Evolutionary conservation across 2,329 filamentous ascomycete species (phyloP), one percentile per base, ranked within the genome.

Genomic region (Sporothrix mexicana): DNA sequence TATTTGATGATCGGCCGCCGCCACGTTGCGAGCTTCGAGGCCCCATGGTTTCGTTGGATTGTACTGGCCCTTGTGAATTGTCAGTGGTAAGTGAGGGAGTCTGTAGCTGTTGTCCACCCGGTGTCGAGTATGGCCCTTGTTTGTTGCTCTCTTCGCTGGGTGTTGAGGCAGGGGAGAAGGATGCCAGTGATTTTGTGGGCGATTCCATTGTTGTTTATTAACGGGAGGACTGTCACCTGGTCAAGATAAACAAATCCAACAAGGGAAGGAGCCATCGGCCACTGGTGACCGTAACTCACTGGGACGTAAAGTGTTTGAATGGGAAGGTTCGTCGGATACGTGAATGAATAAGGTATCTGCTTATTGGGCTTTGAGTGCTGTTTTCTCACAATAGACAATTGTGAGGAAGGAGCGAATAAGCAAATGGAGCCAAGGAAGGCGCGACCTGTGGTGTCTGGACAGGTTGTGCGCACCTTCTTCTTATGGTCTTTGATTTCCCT

Each of bases 1-100:
- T 77, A 17, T 20, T 59, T 2, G 72, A 45, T 2, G 64, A 17
- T 7, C 68, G 17, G n/a, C 73, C 51, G 17, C 72, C 59, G n/a
- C 70, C 71, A 10, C 76, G 73, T 36, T 74, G 76, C 1, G 73
- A 43, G 25, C 51, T 62, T 57, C 75, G 70, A 2, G 74, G 73
- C 2, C 74, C 61, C 76, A 76, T 75, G 5, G 53, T 72, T 1
- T 72, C 68, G 20, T 10, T 45, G n/a, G 41, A 8, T 15, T 67
- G 53, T 20, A n/a, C 23, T 20, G 41, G 15, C 6, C 15, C 9
- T 51, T 13, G 49, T 4, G 25, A 41, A 49, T n/a, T 36, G 12
- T 59, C 17, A 23, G 20, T 17, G 17, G 55, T 4, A 13, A 23
- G 45, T 23, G 41, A 10, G 17, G n/a, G 23, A 15, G 20, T 17